A percentile compares a stretch with the other conserved stretches of the same genome.
These are phyloP conservation scores for Syzygium aqueum DNA, from an alignment of 345 rosid genomes.

Conservation along the genomic window DNA sequence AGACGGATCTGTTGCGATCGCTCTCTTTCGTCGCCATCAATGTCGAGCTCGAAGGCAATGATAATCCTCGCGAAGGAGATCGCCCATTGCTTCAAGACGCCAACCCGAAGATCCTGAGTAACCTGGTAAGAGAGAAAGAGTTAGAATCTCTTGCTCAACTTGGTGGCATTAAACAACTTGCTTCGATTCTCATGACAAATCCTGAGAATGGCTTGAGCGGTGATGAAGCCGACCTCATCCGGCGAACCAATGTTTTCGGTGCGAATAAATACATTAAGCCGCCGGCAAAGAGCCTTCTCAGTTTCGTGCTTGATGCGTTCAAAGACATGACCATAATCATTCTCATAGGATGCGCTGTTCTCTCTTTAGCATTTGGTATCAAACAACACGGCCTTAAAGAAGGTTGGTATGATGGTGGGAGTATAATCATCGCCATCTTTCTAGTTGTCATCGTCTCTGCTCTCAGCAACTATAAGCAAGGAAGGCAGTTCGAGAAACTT, in stretches of 20 bases:
- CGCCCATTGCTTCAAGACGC: background rate
- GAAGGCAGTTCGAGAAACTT: slow-evolving; percentile 40
- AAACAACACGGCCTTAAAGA: slow-evolving; percentile 46
- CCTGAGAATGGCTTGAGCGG: slow-evolving; percentile 24
- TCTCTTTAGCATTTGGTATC: slow-evolving; percentile 57
- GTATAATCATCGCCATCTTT: slow-evolving; percentile 49
- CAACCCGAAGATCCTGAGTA: background rate
- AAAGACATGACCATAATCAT: slow-evolving; percentile 51
- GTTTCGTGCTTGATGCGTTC: slow-evolving; percentile 43
- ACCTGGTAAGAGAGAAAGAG: background rate
- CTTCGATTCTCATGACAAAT: slow-evolving; percentile 27
- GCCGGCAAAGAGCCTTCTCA: slow-evolving; percentile 34
- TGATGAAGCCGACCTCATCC: slow-evolving; percentile 15
- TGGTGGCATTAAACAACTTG: slow-evolving; percentile 32
- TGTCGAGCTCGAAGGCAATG: slow-evolving; percentile 5
- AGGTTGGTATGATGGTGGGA: slow-evolving; percentile 75
- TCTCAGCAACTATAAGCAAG: slow-evolving; percentile 38
- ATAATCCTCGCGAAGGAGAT: slow-evolving; percentile 32
- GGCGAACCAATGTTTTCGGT: slow-evolving; percentile 39
- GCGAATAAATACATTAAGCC: slow-evolving; percentile 51
- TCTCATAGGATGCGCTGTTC: slow-evolving; percentile 45
- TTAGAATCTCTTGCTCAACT: background rate
- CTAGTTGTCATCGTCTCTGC: slow-evolving; percentile 48
- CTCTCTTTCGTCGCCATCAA: slow-evolving; percentile 15
- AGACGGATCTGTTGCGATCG: background rate